Percentiles rank a stretch among this genome's conserved stretches.
phyloP scores from a whole-genome alignment of 257 asterid species.

The Rauvolfia tetraphylla region DNA sequence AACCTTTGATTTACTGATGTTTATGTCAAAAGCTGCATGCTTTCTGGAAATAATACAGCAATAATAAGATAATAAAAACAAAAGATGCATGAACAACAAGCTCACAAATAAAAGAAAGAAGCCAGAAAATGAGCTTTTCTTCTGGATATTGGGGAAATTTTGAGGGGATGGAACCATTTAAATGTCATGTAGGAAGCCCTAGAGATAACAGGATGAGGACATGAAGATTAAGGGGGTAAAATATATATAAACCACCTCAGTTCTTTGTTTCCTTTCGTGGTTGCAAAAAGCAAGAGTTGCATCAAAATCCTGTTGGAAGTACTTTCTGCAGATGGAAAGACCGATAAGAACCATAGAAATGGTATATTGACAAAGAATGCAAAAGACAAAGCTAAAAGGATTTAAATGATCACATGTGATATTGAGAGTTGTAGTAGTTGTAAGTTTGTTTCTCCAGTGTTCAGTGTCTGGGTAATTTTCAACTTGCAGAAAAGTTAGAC shows the following conservation, averaged over 20 bases:
- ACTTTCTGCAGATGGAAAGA: constrained; percentile 51
- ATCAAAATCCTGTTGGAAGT: constrained; percentile 87
- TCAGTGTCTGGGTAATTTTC: too few relatives aligned
- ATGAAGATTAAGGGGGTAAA: background rate
- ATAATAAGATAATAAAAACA: background rate
- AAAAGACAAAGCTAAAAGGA: too few relatives aligned
- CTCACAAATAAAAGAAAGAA: background rate
- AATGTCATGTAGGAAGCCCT: background rate
- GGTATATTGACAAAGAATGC: background rate
- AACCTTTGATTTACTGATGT: background rate
- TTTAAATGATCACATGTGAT: too few relatives aligned
- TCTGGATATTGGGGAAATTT: background rate
- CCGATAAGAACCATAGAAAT: constrained; percentile 23
- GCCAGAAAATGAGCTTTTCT: background rate
- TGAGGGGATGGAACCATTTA: background rate
- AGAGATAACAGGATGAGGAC: background rate
- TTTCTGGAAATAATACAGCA: background rate
- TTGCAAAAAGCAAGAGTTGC: constrained; percentile 80
- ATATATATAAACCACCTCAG: constrained; percentile 48
- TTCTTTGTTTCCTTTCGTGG: constrained; percentile 82
- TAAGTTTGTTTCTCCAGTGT: too few relatives aligned
- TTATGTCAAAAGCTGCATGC: background rate
- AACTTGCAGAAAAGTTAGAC: too few relatives aligned
- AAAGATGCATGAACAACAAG: background rate
- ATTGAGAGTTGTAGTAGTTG: too few relatives aligned